These are phyloP conservation scores for Fusarium dlaminii DNA, from an alignment of 2,329 filamentous ascomycete genomes.

Conservation along the genomic window DNA sequence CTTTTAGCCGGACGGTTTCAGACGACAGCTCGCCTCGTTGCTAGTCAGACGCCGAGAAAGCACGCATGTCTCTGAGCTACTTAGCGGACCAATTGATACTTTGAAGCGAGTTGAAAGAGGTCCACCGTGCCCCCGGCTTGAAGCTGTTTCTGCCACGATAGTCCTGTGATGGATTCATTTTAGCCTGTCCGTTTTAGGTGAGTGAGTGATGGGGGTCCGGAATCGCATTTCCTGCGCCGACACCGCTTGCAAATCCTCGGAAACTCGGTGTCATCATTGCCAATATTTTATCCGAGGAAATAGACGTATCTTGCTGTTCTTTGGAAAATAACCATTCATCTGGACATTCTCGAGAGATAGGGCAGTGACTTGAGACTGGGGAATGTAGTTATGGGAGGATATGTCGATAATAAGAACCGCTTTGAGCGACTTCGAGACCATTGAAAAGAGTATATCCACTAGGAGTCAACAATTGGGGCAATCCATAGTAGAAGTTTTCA, in stretches of 20 bases:
- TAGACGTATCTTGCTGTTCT: constrained; percentile 63
- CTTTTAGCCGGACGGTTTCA: constrained; percentile 8
- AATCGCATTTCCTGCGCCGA: constrained; percentile 29
- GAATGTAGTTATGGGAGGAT: neutral
- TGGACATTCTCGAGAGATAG: neutral
- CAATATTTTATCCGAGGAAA: constrained; percentile 52
- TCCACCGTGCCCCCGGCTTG: constrained; percentile 10
- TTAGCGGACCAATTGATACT: constrained; percentile 34
- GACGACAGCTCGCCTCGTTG: neutral
- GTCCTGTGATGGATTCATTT: constrained; percentile 6
- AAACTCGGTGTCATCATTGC: constrained; percentile 3
- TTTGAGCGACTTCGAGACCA: neutral
- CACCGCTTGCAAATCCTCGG: constrained; percentile 20
- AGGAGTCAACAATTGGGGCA: neutral
- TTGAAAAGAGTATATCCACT: neutral
- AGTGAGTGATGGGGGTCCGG: neutral
- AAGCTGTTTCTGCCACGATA: constrained; percentile 7
- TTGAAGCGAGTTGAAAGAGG: neutral
- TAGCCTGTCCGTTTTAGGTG: constrained; percentile 20
- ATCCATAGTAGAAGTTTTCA: neutral
- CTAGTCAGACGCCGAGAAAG: constrained; percentile 24
- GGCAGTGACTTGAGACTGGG: neutral
- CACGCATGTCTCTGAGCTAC: constrained; percentile 1
- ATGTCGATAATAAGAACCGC: neutral
- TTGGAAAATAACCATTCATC: constrained; percentile 49